A percentile compares a stretch with the other conserved stretches of the same genome.
These are phyloP conservation scores for Alternaria ethzedia DNA, from an alignment of 2,329 filamentous ascomycete genomes.

Conservation along the genomic window DNA sequence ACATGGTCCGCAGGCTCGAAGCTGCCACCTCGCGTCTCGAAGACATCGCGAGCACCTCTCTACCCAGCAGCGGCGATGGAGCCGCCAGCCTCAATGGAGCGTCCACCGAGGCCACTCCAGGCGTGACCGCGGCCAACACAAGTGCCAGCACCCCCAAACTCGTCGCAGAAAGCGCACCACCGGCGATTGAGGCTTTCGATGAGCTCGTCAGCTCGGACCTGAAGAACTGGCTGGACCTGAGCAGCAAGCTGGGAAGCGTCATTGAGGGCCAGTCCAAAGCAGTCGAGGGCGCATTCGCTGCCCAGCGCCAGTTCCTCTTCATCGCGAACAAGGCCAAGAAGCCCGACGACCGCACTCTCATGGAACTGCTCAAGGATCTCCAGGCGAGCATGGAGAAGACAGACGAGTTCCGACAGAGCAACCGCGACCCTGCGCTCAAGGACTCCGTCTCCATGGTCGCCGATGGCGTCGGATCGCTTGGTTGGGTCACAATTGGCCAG, in stretches of 20 bases:
- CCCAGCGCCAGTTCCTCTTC: slow-evolving; percentile 85
- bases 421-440: slow-evolving; percentile 75
- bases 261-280: slow-evolving; percentile 76
- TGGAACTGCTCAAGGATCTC: slow-evolving; percentile 83
- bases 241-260: slow-evolving; percentile 76
- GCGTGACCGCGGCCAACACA: slow-evolving; percentile 44
- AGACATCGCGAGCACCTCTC: slow-evolving; percentile 83
- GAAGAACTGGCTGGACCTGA: slow-evolving; percentile 77
- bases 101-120: slow-evolving; percentile 33
- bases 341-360: slow-evolving; percentile 74
- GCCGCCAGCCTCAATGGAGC: slow-evolving; percentile 36
- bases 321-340: slow-evolving; percentile 92
- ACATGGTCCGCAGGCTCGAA: slow-evolving; percentile 75
- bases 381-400: slow-evolving; percentile 82
- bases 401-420: slow-evolving; percentile 80
- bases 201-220: slow-evolving; percentile 75
- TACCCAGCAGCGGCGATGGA: slow-evolving; percentile 44
- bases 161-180: slow-evolving; percentile 52
- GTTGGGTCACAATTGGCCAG: slow-evolving; percentile 83
- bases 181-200: slow-evolving; percentile 89
- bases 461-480: slow-evolving; percentile 86
- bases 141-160: slow-evolving; percentile 44
- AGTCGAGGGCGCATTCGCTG: slow-evolving; percentile 73
- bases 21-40: slow-evolving; percentile 95
- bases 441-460: slow-evolving; percentile 86